Evolutionary conservation across 2,329 filamentous ascomycete species (phyloP), one percentile per base, ranked within the genome.

Genomic region (Sordariomycetes sp.): DNA sequence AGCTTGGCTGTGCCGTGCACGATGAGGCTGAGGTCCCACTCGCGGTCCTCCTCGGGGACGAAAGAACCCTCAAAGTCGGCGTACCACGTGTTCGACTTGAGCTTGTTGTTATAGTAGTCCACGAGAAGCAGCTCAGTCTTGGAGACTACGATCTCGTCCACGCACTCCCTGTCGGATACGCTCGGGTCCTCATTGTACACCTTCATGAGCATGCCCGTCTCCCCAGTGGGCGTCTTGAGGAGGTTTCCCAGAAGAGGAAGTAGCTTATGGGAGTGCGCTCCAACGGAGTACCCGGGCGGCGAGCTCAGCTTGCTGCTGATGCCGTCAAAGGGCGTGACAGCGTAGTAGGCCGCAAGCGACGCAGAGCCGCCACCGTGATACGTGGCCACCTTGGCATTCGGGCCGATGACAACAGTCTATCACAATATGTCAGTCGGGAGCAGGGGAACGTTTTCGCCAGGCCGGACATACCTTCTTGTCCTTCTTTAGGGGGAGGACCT

Each of bases 301-400:
- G 66, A 67, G 12, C 64, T 66, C 1, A 80, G 69, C 65, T 80
- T 79, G 36, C 73, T 73, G 45, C 75, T 77, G 63, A 90, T 88
- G 7, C 86, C 86, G 58, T 87, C 84, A 28, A 85, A 82, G 1
- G 87, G 87, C 0, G 83, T 89, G 22, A 90, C 76, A 53, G 86
- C 85, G 59, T 85, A 83, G 70, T 87, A 87, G 7, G 78, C 73
- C 10, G 70, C 69, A 32, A 82, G 68, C 0, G 81, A 77, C 1
- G 84, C 85, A 4, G 82, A 86, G 22, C 85, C 85, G 58, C 84
- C 85, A 39, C 85, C 85, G 62, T 84, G 77, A 61, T 80, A 81
- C 2, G 75, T 77, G 1, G 78, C 73, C 51, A 76, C 66, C 64
- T 80, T 81, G 10, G 79, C 78, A 61, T 82, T 82, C 17, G 79